Evolutionary conservation across 257 asterid genomes (phyloP), one percentile per base, ranked within the genome.

Genomic region (Paraleonurus japonicus): DNA sequence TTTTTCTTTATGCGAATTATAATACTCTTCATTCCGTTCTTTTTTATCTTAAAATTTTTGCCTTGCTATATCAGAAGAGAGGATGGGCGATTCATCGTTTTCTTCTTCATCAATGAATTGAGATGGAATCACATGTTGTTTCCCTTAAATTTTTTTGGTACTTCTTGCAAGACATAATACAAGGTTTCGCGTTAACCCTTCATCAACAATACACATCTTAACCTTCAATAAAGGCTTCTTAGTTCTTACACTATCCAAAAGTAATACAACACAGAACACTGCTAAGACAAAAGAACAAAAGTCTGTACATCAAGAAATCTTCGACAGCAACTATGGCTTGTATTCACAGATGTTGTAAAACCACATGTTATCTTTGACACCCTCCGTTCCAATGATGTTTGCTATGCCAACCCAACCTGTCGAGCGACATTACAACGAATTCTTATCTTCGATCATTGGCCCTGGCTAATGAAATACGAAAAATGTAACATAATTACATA

Each of bases 381-480:
- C 77, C 22, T 72, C 76, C 70, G 80, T 70, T 17, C 78, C 81
- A 16, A 87, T 81, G 10, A 86, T 81, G 81, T 85, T 78, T 41
- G 76, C 61, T 67, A 87, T 79, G 70, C 92, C 90, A 54, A 84
- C 86, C 72, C 85, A 87, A 71, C 96, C 95, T 89, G 85, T 50
- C 64, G 17, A 63, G 43, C 53, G 23, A 12, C 51, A 47, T 20
- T 28, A 27, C 24, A 67, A 67, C 28, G 7, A 62, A 13, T 6
- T 37, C 43, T 58, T 32, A 30, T 20, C 16, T 63, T 27, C 23
- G 23, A 22, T 16, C 4, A 10, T 32, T 0, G 32, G 5, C 8
- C 26, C 2, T 12, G 3, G 23, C 30, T 2, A 17, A 17, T 1
- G 4, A 17, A 54, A 50, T 22, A 24, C 10, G 30, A 72, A 48